Conservation (phyloP, 805 yeast genomes). For the Hanseniaspora guilliermondii region DNA sequence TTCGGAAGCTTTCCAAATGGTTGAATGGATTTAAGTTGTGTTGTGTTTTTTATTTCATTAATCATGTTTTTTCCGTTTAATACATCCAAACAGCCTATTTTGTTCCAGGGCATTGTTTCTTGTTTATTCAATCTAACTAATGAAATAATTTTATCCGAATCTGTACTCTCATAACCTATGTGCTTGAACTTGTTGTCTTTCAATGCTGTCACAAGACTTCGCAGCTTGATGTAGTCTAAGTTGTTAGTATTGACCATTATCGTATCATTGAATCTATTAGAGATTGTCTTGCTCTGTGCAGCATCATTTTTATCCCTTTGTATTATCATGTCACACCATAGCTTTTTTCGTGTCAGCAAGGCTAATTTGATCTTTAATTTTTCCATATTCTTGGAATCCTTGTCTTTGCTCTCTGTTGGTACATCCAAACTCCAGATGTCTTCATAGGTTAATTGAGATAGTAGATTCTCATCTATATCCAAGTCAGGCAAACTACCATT, state of each 20-base stretch:
- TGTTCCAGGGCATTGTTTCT: slow-evolving; percentile 2
- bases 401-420: neutral
- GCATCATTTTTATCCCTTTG: slow-evolving; percentile 18
- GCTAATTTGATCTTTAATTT: slow-evolving; percentile 23
- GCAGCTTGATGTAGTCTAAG: neutral
- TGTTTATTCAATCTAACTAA: slow-evolving; percentile 3
- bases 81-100: neutral
- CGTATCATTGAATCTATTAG: slow-evolving; percentile 17
- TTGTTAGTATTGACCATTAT: neutral
- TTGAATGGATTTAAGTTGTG: slow-evolving; percentile 17
- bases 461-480: slow-evolving; percentile 23
- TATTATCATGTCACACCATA: slow-evolving; percentile 25
- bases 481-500: slow-evolving; percentile 23
- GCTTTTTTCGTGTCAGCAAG: slow-evolving; percentile 23
- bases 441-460: slow-evolving; percentile 18
- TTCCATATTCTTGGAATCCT: neutral
- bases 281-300: slow-evolving; percentile 15
- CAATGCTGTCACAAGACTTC: neutral
- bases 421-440: slow-evolving; percentile 21
- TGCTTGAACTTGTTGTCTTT: slow-evolving; percentile 1
- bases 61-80: neutral
- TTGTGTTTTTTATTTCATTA: neutral
- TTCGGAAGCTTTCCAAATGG: slow-evolving; percentile 24
- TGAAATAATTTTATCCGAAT: neutral
- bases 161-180: neutral